Conservation (phyloP, 2,329 filamentous ascomycete genomes). For the Microascus cirrosus region DNA sequence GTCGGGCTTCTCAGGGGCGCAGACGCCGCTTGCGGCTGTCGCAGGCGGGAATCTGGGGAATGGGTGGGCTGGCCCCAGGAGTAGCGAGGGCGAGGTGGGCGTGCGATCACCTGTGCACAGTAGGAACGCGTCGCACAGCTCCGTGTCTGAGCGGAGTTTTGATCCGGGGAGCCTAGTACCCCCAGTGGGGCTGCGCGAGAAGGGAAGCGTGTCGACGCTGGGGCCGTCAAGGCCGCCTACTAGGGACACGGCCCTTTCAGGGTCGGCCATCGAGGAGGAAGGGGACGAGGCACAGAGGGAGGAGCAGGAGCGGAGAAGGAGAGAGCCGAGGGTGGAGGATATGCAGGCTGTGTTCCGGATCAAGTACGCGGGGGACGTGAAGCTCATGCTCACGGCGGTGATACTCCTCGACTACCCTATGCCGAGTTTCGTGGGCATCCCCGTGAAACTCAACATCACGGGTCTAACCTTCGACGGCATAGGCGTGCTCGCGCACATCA, state of each 20-base stretch:
- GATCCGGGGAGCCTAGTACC: slow-evolving; percentile 17
- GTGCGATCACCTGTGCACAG: slow-evolving; percentile 21
- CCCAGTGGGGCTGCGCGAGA: slow-evolving; percentile 40
- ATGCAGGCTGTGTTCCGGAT: slow-evolving; percentile 89
- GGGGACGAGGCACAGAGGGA: slow-evolving; percentile 17
- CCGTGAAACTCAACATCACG: slow-evolving; percentile 88
- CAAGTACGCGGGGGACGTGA: slow-evolving; percentile 77
- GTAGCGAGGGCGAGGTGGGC: not conserved
- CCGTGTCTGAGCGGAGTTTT: slow-evolving; percentile 32
- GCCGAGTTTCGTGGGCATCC: slow-evolving; percentile 94
- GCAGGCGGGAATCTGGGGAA: slow-evolving; percentile 47
- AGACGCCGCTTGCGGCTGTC: slow-evolving; percentile 70
- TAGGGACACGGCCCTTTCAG: slow-evolving; percentile 30
- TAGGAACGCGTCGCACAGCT: slow-evolving; percentile 33
- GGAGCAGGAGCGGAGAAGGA: slow-evolving; percentile 22
- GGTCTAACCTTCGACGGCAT: slow-evolving; percentile 92
- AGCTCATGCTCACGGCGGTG: slow-evolving; percentile 82
- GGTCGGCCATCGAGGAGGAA: slow-evolving; percentile 26
- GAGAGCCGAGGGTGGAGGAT: slow-evolving; percentile 72
- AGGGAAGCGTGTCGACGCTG: slow-evolving; percentile 51
- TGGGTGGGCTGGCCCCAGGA: slow-evolving; percentile 20
- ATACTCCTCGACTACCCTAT: slow-evolving; percentile 97
- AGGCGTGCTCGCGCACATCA: slow-evolving; percentile 82
- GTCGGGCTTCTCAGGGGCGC: slow-evolving; percentile 59
- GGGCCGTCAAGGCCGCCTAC: slow-evolving; percentile 44